These are phyloP conservation scores for Polyplosphaeria fusca DNA, from an alignment of 495 filamentous ascomycete species.

Conservation along the genomic window DNA sequence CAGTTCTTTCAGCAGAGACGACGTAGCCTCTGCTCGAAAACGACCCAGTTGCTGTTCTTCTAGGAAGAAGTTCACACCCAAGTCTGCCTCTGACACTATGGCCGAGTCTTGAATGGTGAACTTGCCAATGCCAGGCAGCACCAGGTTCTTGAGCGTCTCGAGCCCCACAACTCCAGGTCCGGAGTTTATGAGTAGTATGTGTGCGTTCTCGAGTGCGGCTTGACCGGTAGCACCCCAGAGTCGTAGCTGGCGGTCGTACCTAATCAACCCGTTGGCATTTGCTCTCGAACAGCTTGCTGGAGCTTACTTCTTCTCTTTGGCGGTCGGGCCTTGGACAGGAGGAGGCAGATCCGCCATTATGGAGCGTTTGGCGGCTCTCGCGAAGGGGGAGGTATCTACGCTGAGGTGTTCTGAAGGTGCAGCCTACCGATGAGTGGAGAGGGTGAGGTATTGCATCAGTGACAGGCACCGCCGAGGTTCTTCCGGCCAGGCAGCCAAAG, in stretches of 20 bases:
- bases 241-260: slow-evolving; percentile 90
- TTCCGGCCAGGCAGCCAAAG: too few relatives aligned
- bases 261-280: slow-evolving; percentile 16
- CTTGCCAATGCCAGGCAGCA: slow-evolving; percentile 84
- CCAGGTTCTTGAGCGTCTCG: slow-evolving; percentile 94
- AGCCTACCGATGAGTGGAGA: too few relatives aligned
- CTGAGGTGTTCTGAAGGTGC: too few relatives aligned
- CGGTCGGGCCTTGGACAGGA: slow-evolving; percentile 41
- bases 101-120: slow-evolving; percentile 88
- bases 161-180: slow-evolving; percentile 80
- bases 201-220: slow-evolving; percentile 81
- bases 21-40: slow-evolving; percentile 74
- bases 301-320: slow-evolving; percentile 44
- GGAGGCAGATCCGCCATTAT: slow-evolving; percentile 32
- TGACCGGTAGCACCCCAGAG: slow-evolving; percentile 94
- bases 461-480: too few relatives aligned
- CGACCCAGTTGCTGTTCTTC: slow-evolving; percentile 74
- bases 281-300: slow-evolving; percentile 8
- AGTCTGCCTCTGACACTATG: slow-evolving; percentile 71
- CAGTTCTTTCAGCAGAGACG: slow-evolving; percentile 74
- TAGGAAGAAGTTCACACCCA: slow-evolving; percentile 96
- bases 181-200: slow-evolving; percentile 82
- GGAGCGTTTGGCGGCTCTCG: neutral
- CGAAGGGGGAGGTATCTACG: neutral
- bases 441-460: too few relatives aligned